A percentile compares a stretch with the other conserved stretches of the same genome.
Evolutionary conservation across 768 basidiomycete genomes (phyloP).

Genomic region (Suillus subalutaceus): DNA sequence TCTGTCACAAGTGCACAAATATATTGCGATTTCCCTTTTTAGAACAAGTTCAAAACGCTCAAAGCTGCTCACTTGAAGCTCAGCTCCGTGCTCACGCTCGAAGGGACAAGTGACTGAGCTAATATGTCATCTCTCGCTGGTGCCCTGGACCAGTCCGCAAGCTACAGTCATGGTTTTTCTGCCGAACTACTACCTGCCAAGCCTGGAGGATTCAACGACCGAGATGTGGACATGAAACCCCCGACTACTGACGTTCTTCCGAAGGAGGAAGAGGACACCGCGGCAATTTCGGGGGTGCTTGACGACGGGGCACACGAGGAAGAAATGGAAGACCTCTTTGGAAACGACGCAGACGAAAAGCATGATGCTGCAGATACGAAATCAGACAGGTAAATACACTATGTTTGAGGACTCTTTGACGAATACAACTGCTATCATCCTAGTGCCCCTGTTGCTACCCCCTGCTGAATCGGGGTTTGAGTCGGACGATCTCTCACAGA

Average conservation of each 20-base stretch:
- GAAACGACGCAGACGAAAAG: slow-evolving; percentile 60
- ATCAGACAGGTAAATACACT: slow-evolving; percentile 46
- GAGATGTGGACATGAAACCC: slow-evolving; percentile 48
- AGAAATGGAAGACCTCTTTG: slow-evolving; percentile 81
- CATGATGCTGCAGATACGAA: slow-evolving; percentile 40
- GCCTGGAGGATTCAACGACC: slow-evolving; percentile 18
- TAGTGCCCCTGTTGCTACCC: slow-evolving; percentile 41
- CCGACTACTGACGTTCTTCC: slow-evolving; percentile 15
- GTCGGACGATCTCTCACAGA: slow-evolving; percentile 71
- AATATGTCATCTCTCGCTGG: slow-evolving; percentile 64
- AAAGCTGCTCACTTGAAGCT: neutral
- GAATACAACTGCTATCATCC: slow-evolving; percentile 23
- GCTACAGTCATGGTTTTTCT: slow-evolving; percentile 23
- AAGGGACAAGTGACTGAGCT: neutral
- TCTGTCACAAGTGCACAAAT: neutral
- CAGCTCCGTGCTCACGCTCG: neutral
- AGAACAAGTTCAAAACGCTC: neutral
- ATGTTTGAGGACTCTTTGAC: slow-evolving; percentile 12
- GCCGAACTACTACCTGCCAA: slow-evolving; percentile 12
- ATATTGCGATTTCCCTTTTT: neutral
- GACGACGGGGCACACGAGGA: slow-evolving; percentile 31
- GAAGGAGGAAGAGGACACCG: slow-evolving; percentile 21
- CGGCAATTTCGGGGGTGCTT: slow-evolving; percentile 13
- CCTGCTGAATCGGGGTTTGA: slow-evolving; percentile 48
- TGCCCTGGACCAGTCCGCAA: slow-evolving; percentile 47